Conservation (phyloP, 768 basidiomycete genomes). For the Mycena metata region DNA sequence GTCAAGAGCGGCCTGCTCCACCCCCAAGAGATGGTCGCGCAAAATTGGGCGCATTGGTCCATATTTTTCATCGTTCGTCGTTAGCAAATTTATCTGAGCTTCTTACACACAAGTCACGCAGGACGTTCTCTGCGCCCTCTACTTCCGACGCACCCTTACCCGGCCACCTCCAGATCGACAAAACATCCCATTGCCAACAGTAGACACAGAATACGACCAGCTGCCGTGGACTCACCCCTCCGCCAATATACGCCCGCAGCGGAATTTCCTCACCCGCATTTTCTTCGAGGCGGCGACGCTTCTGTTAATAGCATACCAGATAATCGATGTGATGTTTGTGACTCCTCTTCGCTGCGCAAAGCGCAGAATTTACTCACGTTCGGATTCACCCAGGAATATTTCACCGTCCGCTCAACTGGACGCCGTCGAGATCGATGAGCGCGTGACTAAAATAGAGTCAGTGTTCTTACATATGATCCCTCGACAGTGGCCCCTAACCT, state of each 20-base stretch:
- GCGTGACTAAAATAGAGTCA: conserved; percentile 39
- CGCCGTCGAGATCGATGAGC: conserved; percentile 21
- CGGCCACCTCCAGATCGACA: conserved; percentile 41
- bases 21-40: conserved; percentile 51
- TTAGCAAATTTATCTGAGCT: conserved; percentile 27
- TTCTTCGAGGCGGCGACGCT: conserved; percentile 50
- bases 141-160: conserved; percentile 57
- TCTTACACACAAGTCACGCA: conserved; percentile 50
- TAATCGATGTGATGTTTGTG: conserved; percentile 52
- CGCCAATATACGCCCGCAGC: conserved; percentile 42
- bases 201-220: conserved; percentile 50
- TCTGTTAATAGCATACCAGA: conserved; percentile 46
- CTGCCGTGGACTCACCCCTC: conserved; percentile 49
- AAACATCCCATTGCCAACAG: conserved; percentile 50
- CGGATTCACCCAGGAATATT: too few species aligned
- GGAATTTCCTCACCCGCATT: conserved; percentile 42
- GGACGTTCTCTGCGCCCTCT: conserved; percentile 61
- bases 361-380: too few species aligned
- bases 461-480: background rate
- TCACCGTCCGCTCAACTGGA: background rate
- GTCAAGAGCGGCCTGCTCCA: conserved; percentile 54
- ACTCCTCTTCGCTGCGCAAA: too few species aligned
- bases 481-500: too few species aligned
- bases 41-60: conserved; percentile 59
- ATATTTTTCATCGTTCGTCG: conserved; percentile 50